Conservation (phyloP, 1,284 basidiomycete genomes). For the Mixia osmundae region DNA sequence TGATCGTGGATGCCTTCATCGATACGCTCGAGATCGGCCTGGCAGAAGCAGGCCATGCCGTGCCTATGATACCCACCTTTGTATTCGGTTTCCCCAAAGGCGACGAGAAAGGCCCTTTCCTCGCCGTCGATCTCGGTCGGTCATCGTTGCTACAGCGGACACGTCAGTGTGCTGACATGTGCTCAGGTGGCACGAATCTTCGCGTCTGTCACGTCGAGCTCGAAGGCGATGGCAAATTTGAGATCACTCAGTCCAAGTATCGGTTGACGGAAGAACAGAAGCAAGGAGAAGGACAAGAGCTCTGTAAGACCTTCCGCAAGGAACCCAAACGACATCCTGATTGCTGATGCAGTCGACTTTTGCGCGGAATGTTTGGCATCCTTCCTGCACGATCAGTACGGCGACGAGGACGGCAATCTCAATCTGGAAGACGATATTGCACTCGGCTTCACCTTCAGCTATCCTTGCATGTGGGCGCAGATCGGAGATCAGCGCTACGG, state of each 20-base stretch:
- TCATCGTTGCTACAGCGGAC: background rate
- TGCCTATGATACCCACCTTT: constrained; percentile 58
- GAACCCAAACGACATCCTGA: background rate
- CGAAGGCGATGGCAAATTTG: constrained; percentile 79
- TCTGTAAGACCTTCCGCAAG: constrained; percentile 23
- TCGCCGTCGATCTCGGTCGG: constrained; percentile 76
- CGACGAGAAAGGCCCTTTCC: constrained; percentile 65
- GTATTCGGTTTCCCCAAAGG: constrained; percentile 94
- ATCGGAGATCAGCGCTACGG: background rate
- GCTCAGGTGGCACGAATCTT: constrained; percentile 68
- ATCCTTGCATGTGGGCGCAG: constrained; percentile 53
- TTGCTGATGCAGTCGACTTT: constrained; percentile 42
- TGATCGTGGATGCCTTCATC: constrained; percentile 90
- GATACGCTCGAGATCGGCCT: constrained; percentile 73
- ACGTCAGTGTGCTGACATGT: constrained; percentile 15
- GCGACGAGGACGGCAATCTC: constrained; percentile 34
- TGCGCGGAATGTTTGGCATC: constrained; percentile 80
- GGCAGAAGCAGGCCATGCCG: constrained; percentile 56
- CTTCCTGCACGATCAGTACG: constrained; percentile 60
- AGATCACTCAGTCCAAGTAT: constrained; percentile 94
- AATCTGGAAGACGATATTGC: constrained; percentile 49
- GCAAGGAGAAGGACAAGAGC: constrained; percentile 76
- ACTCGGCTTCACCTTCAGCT: constrained; percentile 88
- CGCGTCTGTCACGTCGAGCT: constrained; percentile 90
- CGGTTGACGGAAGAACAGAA: constrained; percentile 94